Base-by-base conservation (phyloP, 768 basidiomycete species). In the Leccinum rimulosum region DNA sequence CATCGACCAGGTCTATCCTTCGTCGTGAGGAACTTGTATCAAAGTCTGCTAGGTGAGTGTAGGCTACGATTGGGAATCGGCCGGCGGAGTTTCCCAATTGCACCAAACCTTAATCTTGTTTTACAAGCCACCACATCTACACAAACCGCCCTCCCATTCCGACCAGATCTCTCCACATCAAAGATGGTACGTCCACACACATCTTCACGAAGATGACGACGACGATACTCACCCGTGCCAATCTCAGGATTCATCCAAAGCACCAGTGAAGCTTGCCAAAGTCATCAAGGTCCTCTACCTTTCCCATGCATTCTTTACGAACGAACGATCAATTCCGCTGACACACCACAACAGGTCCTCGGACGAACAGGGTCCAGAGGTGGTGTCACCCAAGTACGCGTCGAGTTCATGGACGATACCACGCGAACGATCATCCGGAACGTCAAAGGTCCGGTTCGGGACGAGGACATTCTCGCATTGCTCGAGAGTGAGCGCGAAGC, bases 401-500 rank as follows among this genome's bases (percentile, higher is more conserved):
- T 99, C 66, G 97, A 98, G 75, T 97, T 99, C 82, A 88, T 98
- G 90, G 96, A 98, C 75, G 95, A 98, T 75, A 86, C 91, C 56
- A 85, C 87, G 65, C 91, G 96, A 69, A 89, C 92, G 66, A 97
- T 99, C 77, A 96, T 98, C 77, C 92, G 96, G 55, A 99, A 99
- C 80, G 96, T 98, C 66, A 98, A 98, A 79, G 97, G 97, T 1
- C 96, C 97, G 61, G 95, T 98, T 60, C 82, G 93, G 63, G 90
- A 94, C 78, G 85, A 95, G 76, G 97, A 99, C 75, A 97, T 98
- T 72, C 83, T 99, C 62, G 94, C 95, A 66, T 82, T 99, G 65
- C 82, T 98, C 72, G 97, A 99, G 83, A 91, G 90, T 75, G 97
- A 99, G 80, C 93, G 97, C 79, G 97, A 99, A 82, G 97, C 97